Conservation (phyloP, 208 protist genomes). For the Trypanosoma vivax region DNA sequence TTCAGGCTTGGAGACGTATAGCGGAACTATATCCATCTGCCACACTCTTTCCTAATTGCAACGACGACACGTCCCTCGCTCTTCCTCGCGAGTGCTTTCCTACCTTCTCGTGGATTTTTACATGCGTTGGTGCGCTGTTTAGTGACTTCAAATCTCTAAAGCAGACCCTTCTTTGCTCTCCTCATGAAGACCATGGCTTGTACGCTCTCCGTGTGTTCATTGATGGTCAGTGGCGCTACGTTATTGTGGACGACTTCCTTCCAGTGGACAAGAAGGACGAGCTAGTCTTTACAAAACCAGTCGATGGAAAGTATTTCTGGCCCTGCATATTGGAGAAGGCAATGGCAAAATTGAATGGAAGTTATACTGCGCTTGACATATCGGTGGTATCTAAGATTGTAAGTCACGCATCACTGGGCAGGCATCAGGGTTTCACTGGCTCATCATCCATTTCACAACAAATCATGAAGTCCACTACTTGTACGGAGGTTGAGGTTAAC, state of each 20-base stretch:
- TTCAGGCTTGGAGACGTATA: constrained; percentile 53
- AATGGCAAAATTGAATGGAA: constrained; percentile 76
- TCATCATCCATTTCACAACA: not conserved
- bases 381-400: constrained; percentile 19
- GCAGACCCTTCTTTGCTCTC: not conserved
- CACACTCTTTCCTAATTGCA: constrained; percentile 33
- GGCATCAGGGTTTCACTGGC: not conserved
- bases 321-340: constrained; percentile 82
- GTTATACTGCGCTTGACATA: constrained; percentile 62
- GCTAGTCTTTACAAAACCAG: constrained; percentile 59
- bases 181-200: constrained; percentile 19
- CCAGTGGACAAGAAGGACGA: constrained; percentile 58
- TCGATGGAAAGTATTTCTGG: constrained; percentile 49
- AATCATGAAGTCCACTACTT: not conserved
- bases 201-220: constrained; percentile 65
- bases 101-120: constrained; percentile 62
- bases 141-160: constrained; percentile 21
- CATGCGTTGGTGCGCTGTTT: constrained; percentile 31
- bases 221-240: constrained; percentile 80
- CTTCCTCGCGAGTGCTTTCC: constrained; percentile 23
- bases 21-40: constrained; percentile 49
- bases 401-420: constrained; percentile 1
- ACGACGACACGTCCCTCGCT: constrained; percentile 9
- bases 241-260: constrained; percentile 83
- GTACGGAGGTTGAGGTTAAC: not conserved